Percentiles rank a stretch among this genome's conserved stretches.
These are phyloP conservation scores for Xylariomycetidae sp. DNA, from an alignment of 2,329 filamentous ascomycete species.

Conservation along the genomic window DNA sequence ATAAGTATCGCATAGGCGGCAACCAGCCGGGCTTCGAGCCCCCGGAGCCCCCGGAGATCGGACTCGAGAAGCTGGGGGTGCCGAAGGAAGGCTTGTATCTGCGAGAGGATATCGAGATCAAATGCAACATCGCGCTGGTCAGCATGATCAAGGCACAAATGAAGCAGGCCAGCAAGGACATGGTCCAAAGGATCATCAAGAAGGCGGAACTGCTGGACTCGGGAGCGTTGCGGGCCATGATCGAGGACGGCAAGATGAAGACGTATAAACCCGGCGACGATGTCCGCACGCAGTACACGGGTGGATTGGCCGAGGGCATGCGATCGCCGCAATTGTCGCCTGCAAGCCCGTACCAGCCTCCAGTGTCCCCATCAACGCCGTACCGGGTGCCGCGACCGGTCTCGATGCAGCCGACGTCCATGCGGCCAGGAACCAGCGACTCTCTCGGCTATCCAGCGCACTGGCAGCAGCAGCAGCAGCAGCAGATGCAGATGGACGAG, in stretches of 20 bases:
- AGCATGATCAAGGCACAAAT: conserved; percentile 61
- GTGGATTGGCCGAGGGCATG: conserved; percentile 12
- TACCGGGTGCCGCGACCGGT: conserved; percentile 36
- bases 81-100: conserved; percentile 62
- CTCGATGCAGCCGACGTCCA: conserved; percentile 24
- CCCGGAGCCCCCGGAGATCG: conserved; percentile 56
- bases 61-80: conserved; percentile 49
- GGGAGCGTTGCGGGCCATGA: conserved; percentile 61
- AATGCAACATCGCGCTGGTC: conserved; percentile 60
- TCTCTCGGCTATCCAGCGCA: conserved; percentile 22
- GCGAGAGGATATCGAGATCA: conserved; percentile 65
- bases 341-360: conserved; percentile 11
- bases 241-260: conserved; percentile 57
- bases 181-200: conserved; percentile 63
- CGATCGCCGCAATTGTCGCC: conserved; percentile 24
- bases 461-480: conserved; percentile 21
- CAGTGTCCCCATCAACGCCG: conserved; percentile 28
- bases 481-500: conserved; percentile 16
- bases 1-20: conserved; percentile 61
- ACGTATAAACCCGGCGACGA: conserved; percentile 46
- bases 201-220: conserved; percentile 65
- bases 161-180: conserved; percentile 60
- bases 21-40: conserved; percentile 62
- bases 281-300: conserved; percentile 18
- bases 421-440: conserved; percentile 27